Conservation (phyloP, 352 stramenopile species). For the Pythium coloratum region DNA sequence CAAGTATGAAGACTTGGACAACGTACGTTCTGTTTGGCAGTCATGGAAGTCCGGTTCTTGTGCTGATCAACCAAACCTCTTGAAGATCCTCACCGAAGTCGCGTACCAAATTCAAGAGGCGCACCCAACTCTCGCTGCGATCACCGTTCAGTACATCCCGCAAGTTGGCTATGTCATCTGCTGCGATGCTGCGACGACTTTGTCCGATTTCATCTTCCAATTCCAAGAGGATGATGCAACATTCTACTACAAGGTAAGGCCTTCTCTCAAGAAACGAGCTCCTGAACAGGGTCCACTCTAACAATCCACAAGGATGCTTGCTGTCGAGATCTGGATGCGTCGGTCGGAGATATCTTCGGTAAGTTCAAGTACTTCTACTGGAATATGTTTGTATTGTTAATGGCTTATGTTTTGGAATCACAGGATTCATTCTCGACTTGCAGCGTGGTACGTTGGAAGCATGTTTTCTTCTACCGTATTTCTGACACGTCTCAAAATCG, state of each 20-base stretch:
- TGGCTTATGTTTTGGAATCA: not conserved
- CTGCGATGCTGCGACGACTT: constrained; percentile 61
- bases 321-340: constrained; percentile 77
- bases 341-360: constrained; percentile 85
- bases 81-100: constrained; percentile 79
- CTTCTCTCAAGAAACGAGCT: not conserved
- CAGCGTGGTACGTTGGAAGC: constrained; percentile 53
- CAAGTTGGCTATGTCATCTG: constrained; percentile 87
- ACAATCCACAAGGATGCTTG: constrained; percentile 51
- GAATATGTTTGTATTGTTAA: not conserved
- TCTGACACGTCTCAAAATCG: not conserved
- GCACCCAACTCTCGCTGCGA: constrained; percentile 65
- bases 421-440: constrained; percentile 80
- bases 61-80: not conserved
- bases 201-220: constrained; percentile 84
- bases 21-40: constrained; percentile 35
- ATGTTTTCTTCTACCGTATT: too few species aligned
- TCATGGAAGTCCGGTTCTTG: not conserved
- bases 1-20: constrained; percentile 83
- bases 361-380: not conserved
- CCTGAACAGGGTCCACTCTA: not conserved
- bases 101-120: constrained; percentile 79
- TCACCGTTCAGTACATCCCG: constrained; percentile 86
- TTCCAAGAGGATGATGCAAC: constrained; percentile 87
- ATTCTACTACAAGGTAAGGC: constrained; percentile 84